Evolutionary conservation across 1,284 basidiomycete genomes (phyloP).

Genomic region (Peniophora sp.): DNA sequence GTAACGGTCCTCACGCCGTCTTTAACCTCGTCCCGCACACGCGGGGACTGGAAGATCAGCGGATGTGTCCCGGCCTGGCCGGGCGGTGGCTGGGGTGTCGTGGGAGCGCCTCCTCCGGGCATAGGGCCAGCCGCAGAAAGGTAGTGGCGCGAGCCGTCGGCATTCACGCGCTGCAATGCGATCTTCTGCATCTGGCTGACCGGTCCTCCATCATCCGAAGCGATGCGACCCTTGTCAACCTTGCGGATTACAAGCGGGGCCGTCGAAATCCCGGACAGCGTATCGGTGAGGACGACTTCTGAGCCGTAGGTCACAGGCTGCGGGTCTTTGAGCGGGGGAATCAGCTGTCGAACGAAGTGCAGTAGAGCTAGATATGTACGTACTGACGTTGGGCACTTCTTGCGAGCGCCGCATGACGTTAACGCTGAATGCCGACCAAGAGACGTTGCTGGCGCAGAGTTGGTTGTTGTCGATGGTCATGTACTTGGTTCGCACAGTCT

Average conservation of each 20-base stretch:
- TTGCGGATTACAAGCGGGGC: slow-evolving; percentile 88
- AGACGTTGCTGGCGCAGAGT: slow-evolving; percentile 78
- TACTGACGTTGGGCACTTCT: slow-evolving; percentile 52
- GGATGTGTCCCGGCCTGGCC: slow-evolving; percentile 73
- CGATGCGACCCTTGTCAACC: slow-evolving; percentile 85
- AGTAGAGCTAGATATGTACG: slow-evolving; percentile 33
- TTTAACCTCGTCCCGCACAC: slow-evolving; percentile 66
- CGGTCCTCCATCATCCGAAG: slow-evolving; percentile 78
- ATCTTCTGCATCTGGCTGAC: slow-evolving; percentile 97
- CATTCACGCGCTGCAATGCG: slow-evolving; percentile 77
- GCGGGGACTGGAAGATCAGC: slow-evolving; percentile 68
- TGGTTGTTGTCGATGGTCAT: slow-evolving; percentile 85
- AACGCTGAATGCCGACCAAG: slow-evolving; percentile 93
- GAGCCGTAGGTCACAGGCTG: slow-evolving; percentile 89
- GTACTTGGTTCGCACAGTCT: slow-evolving; percentile 95
- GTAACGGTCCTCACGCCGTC: slow-evolving; percentile 61
- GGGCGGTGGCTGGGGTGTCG: slow-evolving; percentile 58
- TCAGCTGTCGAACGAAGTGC: slow-evolving; percentile 30
- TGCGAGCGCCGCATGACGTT: slow-evolving; percentile 67
- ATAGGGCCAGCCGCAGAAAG: slow-evolving; percentile 79
- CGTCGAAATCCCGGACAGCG: slow-evolving; percentile 76
- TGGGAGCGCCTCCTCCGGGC: slow-evolving; percentile 57
- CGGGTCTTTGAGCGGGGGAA: slow-evolving; percentile 28
- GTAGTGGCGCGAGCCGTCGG: slow-evolving; percentile 75
- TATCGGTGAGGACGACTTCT: slow-evolving; percentile 80